Percentiles rank a stretch among this genome's conserved stretches.
Conservation (phyloP, 257 asterid species). For the Plantago major region DNA sequence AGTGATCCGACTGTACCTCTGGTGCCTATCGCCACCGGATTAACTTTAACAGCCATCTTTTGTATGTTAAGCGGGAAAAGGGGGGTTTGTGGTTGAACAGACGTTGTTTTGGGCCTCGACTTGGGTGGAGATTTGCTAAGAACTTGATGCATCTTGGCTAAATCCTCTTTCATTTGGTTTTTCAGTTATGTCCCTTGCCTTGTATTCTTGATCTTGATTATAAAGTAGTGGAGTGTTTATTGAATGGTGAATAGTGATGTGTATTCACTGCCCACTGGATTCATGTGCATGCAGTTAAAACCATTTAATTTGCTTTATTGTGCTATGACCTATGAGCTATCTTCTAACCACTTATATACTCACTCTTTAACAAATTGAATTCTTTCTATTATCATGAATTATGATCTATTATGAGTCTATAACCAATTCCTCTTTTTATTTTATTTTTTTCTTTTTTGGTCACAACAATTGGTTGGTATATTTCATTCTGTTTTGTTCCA, state of each 20-base stretch:
- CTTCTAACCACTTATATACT: constrained; percentile 29
- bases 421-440: neutral
- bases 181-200: constrained; percentile 24
- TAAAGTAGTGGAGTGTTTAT: constrained; percentile 3
- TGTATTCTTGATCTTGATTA: constrained; percentile 9
- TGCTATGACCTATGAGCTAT: constrained; percentile 15
- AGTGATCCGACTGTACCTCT: constrained; percentile 48
- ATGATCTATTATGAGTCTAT: constrained; percentile 4
- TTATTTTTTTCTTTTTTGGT: neutral
- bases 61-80: constrained; percentile 24
- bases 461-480: constrained; percentile 4
- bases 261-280: constrained; percentile 33
- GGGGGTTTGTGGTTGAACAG: constrained; percentile 25
- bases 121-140: constrained; percentile 35
- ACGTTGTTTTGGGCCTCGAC: constrained; percentile 23
- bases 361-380: constrained; percentile 5
- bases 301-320: constrained; percentile 35
- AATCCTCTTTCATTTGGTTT: constrained; percentile 10
- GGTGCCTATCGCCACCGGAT: constrained; percentile 44
- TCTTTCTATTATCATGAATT: constrained; percentile 17
- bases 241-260: constrained; percentile 21
- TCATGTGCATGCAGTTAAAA: constrained; percentile 51
- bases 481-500: constrained; percentile 1
- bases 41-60: constrained; percentile 22
- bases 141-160: constrained; percentile 23